Evolutionary conservation across 2,329 filamentous ascomycete genomes (phyloP), one percentile per base, ranked within the genome.

Genomic region (Aspergillus awamori): DNA sequence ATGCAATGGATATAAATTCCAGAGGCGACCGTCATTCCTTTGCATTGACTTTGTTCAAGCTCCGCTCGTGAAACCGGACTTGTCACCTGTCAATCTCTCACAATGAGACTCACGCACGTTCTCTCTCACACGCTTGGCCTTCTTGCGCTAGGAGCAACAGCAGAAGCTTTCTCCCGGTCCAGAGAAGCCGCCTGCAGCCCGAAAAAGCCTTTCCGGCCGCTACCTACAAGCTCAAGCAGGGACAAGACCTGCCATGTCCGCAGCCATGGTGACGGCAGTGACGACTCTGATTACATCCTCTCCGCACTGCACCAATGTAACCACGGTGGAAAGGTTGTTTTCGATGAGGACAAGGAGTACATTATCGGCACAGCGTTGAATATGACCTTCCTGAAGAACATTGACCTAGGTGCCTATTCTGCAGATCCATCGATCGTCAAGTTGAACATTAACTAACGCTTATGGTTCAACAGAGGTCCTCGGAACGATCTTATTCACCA

Each of bases 281-380:
- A 86, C 53, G 84, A 86, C 65, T 81, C 82, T 43, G 61, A 75
- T 24, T 73, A 81, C 58, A 83, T 89, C 53, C 65, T 88, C 8
- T 72, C 78, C 1, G 86, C 86, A 0, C 74, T 89, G 58, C 76
- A 86, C 48, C 68, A 80, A 60, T 89, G 87, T 74, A 89, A 89
- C 67, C 76, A 86, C 61, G 87, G 87, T 10, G 87, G 87, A 7
- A 84, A 83, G 11, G 83, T 89, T 5, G 78, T 89, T 2, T 84
- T 90, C 51, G 78, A 82, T 3, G 76, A 78, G 17, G 82, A 84
- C 30, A 77, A 80, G 60, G 80, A 79, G 4, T 91, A 90, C 70
- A 84, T 81, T 1, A 83, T 91, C 62, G 87, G 83, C 13, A 89
- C 85, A 0, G 86, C 87, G 0, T 71, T 91, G 36, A 85, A 91